A percentile compares a stretch with the other conserved stretches of the same genome.
Conservation (phyloP, 1,284 basidiomycete genomes). For the Ceratobasidium sp. region DNA sequence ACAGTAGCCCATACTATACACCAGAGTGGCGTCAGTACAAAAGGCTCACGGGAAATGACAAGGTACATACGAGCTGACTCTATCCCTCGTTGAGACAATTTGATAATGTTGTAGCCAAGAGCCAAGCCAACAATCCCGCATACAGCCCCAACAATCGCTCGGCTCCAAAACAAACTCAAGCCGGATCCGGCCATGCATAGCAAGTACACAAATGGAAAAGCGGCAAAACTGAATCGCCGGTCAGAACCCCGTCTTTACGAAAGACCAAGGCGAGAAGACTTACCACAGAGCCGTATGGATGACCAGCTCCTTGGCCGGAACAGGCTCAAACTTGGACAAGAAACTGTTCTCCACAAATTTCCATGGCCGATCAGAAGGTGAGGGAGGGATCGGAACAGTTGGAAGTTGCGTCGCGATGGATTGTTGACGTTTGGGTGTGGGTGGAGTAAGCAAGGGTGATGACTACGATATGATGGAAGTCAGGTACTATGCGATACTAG, state of each 20-base stretch:
- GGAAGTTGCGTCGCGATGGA: constrained; percentile 28
- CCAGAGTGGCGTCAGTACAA: not conserved
- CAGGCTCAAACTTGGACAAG: constrained; percentile 26
- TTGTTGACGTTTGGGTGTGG: not conserved
- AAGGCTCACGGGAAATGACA: not conserved
- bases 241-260: too few relatives aligned
- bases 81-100: constrained; percentile 12
- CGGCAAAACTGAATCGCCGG: not conserved
- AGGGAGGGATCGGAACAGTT: constrained; percentile 24
- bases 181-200: constrained; percentile 22
- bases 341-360: not conserved
- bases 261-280: not conserved
- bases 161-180: constrained; percentile 8
- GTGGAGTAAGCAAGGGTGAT: constrained; percentile 7
- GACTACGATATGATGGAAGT: not conserved
- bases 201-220: constrained; percentile 26
- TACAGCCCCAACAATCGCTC: constrained; percentile 23
- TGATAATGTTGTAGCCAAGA: constrained; percentile 31
- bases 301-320: not conserved
- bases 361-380: not conserved
- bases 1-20: constrained; percentile 24
- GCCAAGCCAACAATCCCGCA: constrained; percentile 17
- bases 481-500: not conserved
- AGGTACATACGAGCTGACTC: constrained; percentile 16
- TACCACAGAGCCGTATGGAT: constrained; percentile 23